A percentile compares a stretch with the other conserved stretches of the same genome.
Conservation (phyloP, 805 yeast species). For the Candida koratica region DNA sequence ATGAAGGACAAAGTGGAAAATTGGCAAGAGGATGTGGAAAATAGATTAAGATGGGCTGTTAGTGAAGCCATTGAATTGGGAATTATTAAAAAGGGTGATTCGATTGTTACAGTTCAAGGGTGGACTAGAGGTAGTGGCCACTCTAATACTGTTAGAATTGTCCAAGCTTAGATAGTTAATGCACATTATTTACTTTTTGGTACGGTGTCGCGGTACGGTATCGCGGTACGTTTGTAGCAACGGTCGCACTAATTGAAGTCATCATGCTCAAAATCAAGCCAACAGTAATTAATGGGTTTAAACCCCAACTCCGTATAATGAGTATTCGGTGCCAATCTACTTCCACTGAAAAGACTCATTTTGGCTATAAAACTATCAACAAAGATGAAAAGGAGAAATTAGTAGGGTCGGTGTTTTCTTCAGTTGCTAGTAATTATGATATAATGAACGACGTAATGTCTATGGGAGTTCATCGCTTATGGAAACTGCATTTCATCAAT, state of each 20-base stretch:
- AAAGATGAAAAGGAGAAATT: constrained; percentile 75
- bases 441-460: constrained; percentile 99
- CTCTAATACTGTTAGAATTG: constrained; percentile 95
- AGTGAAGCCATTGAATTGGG: constrained; percentile 84
- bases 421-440: constrained; percentile 92
- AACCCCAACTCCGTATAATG: not conserved
- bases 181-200: too few relatives aligned
- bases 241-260: too few relatives aligned
- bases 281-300: not conserved
- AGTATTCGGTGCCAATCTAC: constrained; percentile 7
- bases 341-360: constrained; percentile 66
- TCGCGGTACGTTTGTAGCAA: too few relatives aligned
- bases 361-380: constrained; percentile 83
- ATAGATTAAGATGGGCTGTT: constrained; percentile 90
- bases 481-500: constrained; percentile 89
- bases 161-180: constrained; percentile 57
- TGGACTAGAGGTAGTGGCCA: constrained; percentile 98
- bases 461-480: constrained; percentile 86
- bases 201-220: too few relatives aligned
- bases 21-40: constrained; percentile 97
- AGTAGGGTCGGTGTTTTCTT: constrained; percentile 84
- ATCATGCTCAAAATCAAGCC: not conserved
- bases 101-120: constrained; percentile 94
- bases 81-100: constrained; percentile 80
- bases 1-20: constrained; percentile 58